phyloP scores from a whole-genome alignment of 495 filamentous ascomycete genomes.

The Neurospora sp. region DNA sequence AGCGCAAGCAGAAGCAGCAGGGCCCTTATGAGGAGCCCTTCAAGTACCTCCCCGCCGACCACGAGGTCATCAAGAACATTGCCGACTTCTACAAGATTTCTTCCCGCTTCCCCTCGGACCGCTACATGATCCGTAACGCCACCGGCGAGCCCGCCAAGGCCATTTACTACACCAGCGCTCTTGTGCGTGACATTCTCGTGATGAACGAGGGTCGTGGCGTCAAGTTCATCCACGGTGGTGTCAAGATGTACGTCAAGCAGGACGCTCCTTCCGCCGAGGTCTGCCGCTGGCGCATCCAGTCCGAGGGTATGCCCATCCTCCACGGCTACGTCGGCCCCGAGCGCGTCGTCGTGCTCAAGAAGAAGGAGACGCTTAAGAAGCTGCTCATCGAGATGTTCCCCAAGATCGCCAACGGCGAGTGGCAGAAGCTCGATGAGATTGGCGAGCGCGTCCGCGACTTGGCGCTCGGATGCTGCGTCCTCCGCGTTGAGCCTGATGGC shows the following conservation, averaged over 20 bases:
- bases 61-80: slow-evolving; percentile 65
- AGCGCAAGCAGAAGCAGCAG: slow-evolving; percentile 30
- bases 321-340: slow-evolving; percentile 78
- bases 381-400: slow-evolving; percentile 94
- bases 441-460: slow-evolving; percentile 71
- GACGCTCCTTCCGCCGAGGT: slow-evolving; percentile 76
- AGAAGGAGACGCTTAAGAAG: slow-evolving; percentile 63
- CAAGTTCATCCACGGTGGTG: slow-evolving; percentile 92
- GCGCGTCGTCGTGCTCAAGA: slow-evolving; percentile 61
- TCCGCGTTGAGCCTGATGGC: slow-evolving; percentile 64
- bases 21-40: slow-evolving; percentile 74
- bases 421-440: slow-evolving; percentile 75
- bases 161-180: slow-evolving; percentile 88
- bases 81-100: slow-evolving; percentile 75
- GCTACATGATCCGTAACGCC: slow-evolving; percentile 93
- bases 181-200: slow-evolving; percentile 71
- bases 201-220: slow-evolving; percentile 80
- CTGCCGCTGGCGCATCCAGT: slow-evolving; percentile 91
- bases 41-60: slow-evolving; percentile 67
- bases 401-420: slow-evolving; percentile 56
- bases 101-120: slow-evolving; percentile 70
- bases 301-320: slow-evolving; percentile 78
- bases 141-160: slow-evolving; percentile 71
- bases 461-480: slow-evolving; percentile 83
- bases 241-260: slow-evolving; percentile 98